Percentiles rank a stretch among this genome's conserved stretches.
These are phyloP conservation scores for Leucaena leucocephala DNA, from an alignment of 306 rosid genomes.

Conservation along the genomic window DNA sequence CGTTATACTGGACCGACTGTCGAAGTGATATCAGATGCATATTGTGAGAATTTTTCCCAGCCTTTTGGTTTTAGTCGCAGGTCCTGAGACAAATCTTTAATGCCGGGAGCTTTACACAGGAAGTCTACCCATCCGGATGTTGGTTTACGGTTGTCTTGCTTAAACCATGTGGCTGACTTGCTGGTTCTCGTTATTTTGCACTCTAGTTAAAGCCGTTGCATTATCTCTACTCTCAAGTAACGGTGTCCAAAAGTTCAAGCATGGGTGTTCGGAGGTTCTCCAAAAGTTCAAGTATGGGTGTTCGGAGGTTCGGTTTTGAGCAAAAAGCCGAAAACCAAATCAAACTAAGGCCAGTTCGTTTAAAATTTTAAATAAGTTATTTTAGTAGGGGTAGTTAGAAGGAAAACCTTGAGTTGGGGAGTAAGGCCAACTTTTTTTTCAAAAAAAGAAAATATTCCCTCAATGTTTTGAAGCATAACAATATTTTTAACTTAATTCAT, in stretches of 20 bases:
- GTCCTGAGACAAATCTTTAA: not conserved
- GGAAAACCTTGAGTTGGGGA: too few species aligned
- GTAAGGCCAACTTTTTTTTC: too few species aligned
- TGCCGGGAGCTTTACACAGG: not conserved
- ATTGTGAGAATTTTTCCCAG: not conserved
- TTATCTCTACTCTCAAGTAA: not conserved
- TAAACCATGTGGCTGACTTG: not conserved
- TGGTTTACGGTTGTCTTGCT: not conserved
- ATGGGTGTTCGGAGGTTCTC: not conserved
- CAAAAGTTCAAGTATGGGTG: not conserved
- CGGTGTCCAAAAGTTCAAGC: not conserved
- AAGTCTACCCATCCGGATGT: not conserved
- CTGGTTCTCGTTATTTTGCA: not conserved
- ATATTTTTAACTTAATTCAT: too few species aligned
- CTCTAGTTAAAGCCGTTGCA: not conserved
- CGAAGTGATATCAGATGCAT: not conserved
- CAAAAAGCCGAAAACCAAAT: not conserved
- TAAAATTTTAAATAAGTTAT: too few species aligned
- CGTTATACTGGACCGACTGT: not conserved
- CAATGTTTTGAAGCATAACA: not conserved
- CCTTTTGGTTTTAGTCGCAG: conserved; percentile 4
- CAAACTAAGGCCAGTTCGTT: not conserved
- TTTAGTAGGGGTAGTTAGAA: too few species aligned
- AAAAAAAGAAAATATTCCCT: too few species aligned
- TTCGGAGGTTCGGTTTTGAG: not conserved